Percentiles rank a stretch among this genome's conserved stretches.
Evolutionary conservation across 257 asterid species (phyloP).

Genomic region (Fraxinus quadrangulata): DNA sequence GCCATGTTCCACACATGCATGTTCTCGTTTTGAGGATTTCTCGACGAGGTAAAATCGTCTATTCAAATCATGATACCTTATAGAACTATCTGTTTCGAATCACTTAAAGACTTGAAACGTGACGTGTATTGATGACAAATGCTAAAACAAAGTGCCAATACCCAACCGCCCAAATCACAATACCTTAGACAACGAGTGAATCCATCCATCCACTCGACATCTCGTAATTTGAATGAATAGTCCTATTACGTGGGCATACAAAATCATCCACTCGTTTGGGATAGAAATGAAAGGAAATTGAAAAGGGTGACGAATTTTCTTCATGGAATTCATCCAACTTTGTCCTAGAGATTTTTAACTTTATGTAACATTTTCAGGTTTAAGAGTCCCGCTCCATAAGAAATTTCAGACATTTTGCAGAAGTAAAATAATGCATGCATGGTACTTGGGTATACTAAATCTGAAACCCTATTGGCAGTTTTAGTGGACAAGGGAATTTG

Average conservation of each 20-base stretch:
- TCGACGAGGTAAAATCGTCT: too few species aligned
- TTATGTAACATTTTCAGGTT: background rate
- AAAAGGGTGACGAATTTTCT: background rate
- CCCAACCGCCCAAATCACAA: too few species aligned
- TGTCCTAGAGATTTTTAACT: background rate
- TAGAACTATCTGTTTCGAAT: too few species aligned
- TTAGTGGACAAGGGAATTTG: slow-evolving; percentile 20
- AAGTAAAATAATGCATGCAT: background rate
- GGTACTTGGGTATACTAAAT: background rate
- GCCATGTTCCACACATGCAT: slow-evolving; percentile 40
- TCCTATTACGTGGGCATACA: slow-evolving; percentile 4
- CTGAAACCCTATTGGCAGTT: slow-evolving; percentile 10
- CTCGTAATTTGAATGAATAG: too few species aligned
- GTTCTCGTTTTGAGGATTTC: background rate
- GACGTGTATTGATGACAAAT: too few species aligned
- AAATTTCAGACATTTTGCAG: background rate
- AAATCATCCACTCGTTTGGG: too few species aligned
- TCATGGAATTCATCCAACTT: background rate
- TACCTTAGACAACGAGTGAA: too few species aligned
- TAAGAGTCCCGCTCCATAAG: background rate
- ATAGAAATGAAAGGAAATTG: background rate
- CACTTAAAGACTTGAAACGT: too few species aligned
- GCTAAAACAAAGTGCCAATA: too few species aligned
- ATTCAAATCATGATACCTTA: too few species aligned
- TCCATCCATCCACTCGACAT: background rate